A percentile compares a stretch with the other conserved stretches of the same genome.
Evolutionary conservation across 495 filamentous ascomycete species (phyloP).

Genomic region (Bacidia gigantensis): DNA sequence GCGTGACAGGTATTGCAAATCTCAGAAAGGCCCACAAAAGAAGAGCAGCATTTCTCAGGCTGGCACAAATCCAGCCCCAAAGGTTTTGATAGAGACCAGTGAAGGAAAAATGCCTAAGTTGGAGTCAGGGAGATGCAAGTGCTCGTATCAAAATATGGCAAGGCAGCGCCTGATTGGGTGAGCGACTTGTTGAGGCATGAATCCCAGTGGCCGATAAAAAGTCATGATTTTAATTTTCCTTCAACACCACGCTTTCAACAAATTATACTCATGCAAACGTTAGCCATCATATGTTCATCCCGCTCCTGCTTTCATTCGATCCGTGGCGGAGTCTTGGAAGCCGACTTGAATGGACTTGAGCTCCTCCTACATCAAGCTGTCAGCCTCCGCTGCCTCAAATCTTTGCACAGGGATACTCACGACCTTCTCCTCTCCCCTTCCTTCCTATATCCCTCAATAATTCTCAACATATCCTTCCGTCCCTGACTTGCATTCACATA

Average conservation of each 20-base stretch:
- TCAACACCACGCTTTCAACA: not conserved
- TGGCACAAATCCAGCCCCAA: too few relatives aligned
- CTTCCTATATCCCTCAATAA: conserved; percentile 67
- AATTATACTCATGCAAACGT: not conserved
- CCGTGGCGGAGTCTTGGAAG: conserved; percentile 32
- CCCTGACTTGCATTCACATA: conserved; percentile 61
- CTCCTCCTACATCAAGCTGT: conserved; percentile 14
- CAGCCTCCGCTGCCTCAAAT: not conserved
- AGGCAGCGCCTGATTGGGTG: too few relatives aligned
- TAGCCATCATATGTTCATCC: not conserved
- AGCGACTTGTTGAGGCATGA: too few relatives aligned
- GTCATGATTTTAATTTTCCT: too few relatives aligned
- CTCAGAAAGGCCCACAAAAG: too few relatives aligned
- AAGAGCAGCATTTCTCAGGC: too few relatives aligned
- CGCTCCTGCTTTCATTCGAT: conserved; percentile 19
- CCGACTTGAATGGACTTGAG: conserved; percentile 14
- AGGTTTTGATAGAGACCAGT: too few relatives aligned
- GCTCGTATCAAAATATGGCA: too few relatives aligned
- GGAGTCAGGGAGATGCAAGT: too few relatives aligned
- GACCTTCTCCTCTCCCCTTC: conserved; percentile 71
- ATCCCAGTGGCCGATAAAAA: too few relatives aligned
- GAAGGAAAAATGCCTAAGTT: too few relatives aligned
- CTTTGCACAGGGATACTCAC: conserved; percentile 37
- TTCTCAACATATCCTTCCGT: conserved; percentile 75
- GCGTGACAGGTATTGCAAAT: too few relatives aligned